Percentiles rank a stretch among this genome's conserved stretches.
Evolutionary conservation across 768 basidiomycete species (phyloP).

Genomic region (Pulveroboletus sp.): DNA sequence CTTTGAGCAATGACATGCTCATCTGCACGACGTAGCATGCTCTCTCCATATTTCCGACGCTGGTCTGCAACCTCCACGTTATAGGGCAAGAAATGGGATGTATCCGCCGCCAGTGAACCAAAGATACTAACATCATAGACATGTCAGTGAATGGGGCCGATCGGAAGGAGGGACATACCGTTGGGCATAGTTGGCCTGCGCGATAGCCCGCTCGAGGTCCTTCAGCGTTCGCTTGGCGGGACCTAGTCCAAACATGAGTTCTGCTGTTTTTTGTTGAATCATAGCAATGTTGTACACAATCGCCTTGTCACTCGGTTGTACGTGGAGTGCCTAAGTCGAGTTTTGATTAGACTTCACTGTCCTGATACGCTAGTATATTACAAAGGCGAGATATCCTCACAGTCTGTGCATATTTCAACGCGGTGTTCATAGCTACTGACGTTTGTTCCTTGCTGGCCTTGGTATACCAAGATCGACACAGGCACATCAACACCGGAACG

Average conservation of each 20-base stretch:
- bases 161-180: slow-evolving; percentile 45
- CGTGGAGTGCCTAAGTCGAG: slow-evolving; percentile 63
- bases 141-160: background rate
- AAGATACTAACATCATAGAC: slow-evolving; percentile 55
- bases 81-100: slow-evolving; percentile 69
- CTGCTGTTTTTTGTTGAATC: slow-evolving; percentile 95
- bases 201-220: slow-evolving; percentile 73
- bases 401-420: slow-evolving; percentile 76
- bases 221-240: slow-evolving; percentile 74
- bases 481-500: slow-evolving; percentile 71
- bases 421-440: slow-evolving; percentile 75
- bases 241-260: slow-evolving; percentile 73
- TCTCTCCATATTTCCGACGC: slow-evolving; percentile 84
- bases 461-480: slow-evolving; percentile 91
- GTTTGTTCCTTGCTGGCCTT: slow-evolving; percentile 90
- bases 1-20: slow-evolving; percentile 73
- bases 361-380: background rate
- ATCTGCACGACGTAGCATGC: slow-evolving; percentile 74
- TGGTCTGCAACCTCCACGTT: slow-evolving; percentile 84
- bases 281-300: slow-evolving; percentile 95
- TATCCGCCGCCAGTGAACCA: slow-evolving; percentile 73
- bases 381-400: slow-evolving; percentile 34
- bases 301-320: slow-evolving; percentile 86
- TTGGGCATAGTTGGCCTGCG: slow-evolving; percentile 81
- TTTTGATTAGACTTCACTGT: background rate